phyloP scores from a whole-genome alignment of 345 rosid species.

The Streptanthus diversifolius region DNA sequence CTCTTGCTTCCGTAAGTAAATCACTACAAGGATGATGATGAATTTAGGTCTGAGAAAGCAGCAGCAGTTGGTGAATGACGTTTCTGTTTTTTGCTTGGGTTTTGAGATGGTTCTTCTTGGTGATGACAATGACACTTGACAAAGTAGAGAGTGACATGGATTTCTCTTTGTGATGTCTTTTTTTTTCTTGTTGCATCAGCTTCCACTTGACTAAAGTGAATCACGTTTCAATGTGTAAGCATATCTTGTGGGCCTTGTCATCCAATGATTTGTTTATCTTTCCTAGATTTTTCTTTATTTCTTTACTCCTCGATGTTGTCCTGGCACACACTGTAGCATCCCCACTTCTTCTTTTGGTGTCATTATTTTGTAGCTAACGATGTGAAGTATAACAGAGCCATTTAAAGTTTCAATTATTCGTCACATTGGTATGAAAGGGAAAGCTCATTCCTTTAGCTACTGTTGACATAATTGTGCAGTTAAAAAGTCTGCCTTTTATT shows the following conservation, averaged over 20 bases:
- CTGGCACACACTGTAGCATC: constrained; percentile 20
- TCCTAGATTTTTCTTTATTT: not conserved
- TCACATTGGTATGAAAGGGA: constrained; percentile 18
- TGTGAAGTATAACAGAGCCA: constrained; percentile 32
- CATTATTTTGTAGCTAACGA: constrained; percentile 25
- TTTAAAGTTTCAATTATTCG: constrained; percentile 24
- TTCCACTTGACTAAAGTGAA: constrained; percentile 42
- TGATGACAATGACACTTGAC: constrained; percentile 41
- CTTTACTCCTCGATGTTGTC: constrained; percentile 16
- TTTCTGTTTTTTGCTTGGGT: constrained; percentile 12
- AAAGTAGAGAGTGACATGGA: constrained; percentile 46
- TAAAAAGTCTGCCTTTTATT: constrained; percentile 1
- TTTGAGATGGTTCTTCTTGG: constrained; percentile 35
- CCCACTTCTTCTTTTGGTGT: constrained; percentile 16
- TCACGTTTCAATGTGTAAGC: constrained; percentile 32
- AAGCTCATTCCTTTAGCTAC: constrained; percentile 16
- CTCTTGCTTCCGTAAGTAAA: constrained; percentile 27
- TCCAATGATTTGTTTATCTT: constrained; percentile 34
- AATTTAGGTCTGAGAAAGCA: constrained; percentile 31
- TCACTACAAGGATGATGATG: constrained; percentile 26
- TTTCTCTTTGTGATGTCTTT: constrained; percentile 36
- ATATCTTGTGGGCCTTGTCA: constrained; percentile 34
- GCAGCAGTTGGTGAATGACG: constrained; percentile 30
- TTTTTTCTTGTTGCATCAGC: constrained; percentile 33
- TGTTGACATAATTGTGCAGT: constrained; percentile 23